These are phyloP conservation scores for Backusella parvicylindrica DNA, from an alignment of 192 early-diverging fungal species.

Conservation along the genomic window DNA sequence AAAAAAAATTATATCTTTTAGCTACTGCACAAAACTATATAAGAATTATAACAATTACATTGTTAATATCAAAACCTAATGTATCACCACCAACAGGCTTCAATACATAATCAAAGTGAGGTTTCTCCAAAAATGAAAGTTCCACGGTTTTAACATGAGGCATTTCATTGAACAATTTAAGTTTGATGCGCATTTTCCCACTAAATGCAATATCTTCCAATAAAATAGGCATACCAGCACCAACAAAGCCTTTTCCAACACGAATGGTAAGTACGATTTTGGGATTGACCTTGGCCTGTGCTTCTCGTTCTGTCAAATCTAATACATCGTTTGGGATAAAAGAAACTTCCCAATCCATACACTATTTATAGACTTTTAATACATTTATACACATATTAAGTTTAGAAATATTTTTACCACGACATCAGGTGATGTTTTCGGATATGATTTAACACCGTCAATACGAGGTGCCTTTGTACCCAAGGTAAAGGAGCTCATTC, in stretches of 20 bases:
- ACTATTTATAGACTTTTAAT: slow-evolving; percentile 19
- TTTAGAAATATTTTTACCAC: slow-evolving; percentile 15
- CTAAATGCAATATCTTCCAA: slow-evolving; percentile 83
- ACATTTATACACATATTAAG: too few relatives aligned
- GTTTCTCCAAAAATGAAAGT: slow-evolving; percentile 78
- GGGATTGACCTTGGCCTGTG: slow-evolving; percentile 72
- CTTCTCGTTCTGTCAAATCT: slow-evolving; percentile 63
- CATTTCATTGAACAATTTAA: slow-evolving; percentile 82
- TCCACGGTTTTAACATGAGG: slow-evolving; percentile 84
- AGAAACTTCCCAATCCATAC: slow-evolving; percentile 88
- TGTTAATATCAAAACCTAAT: slow-evolving; percentile 83
- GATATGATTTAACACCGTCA: slow-evolving; percentile 66
- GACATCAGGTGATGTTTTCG: slow-evolving; percentile 64
- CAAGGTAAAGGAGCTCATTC: slow-evolving; percentile 70
- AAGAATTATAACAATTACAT: slow-evolving; percentile 38
- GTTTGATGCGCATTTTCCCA: slow-evolving; percentile 67
- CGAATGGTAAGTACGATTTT: slow-evolving; percentile 83
- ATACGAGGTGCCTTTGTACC: slow-evolving; percentile 75
- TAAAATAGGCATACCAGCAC: slow-evolving; percentile 80
- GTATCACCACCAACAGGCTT: slow-evolving; percentile 84
- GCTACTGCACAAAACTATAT: too few relatives aligned
- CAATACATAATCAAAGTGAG: slow-evolving; percentile 82
- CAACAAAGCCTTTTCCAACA: slow-evolving; percentile 83
- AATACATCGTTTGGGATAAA: slow-evolving; percentile 82
- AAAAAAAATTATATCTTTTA: too few relatives aligned